Evolutionary conservation across 306 rosid genomes (phyloP).

Genomic region (Cucumis melo): DNA sequence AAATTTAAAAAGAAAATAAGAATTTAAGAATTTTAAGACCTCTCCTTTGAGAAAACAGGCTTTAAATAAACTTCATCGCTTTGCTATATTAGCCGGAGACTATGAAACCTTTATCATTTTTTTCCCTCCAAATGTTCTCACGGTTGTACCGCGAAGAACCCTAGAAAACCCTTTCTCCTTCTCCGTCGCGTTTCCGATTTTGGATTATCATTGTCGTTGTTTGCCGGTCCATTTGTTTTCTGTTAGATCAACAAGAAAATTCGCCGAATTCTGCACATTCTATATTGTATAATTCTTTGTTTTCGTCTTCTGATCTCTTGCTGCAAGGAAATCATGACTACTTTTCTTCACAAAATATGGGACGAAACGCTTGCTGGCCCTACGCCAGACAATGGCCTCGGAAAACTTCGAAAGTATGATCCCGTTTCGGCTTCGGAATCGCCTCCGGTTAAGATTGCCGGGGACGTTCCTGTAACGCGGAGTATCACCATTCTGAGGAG

Average conservation of each 20-base stretch:
- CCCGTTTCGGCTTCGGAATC: constrained; percentile 23
- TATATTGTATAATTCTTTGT: neutral
- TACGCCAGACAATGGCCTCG: constrained; percentile 69
- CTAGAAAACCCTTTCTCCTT: neutral
- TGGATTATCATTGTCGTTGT: neutral
- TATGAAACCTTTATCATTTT: neutral
- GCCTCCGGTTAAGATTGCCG: constrained; percentile 1
- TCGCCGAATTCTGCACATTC: neutral
- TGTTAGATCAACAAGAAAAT: neutral
- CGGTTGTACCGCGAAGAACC: neutral
- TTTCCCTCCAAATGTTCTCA: neutral
- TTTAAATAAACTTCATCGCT: neutral
- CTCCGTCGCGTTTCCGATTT: neutral
- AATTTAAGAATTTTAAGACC: no score
- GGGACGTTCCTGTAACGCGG: constrained; percentile 36
- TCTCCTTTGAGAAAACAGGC: no score
- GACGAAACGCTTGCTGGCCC: constrained; percentile 97
- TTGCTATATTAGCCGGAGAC: neutral
- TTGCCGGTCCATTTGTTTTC: neutral
- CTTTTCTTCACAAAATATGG: constrained; percentile 87
- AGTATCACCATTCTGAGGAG: constrained; percentile 55
- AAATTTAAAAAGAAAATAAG: no score
- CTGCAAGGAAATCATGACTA: constrained; percentile 18
- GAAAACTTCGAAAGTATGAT: constrained; percentile 67
- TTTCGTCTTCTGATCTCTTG: neutral